Base-by-base conservation (phyloP, 2,329 filamentous ascomycete species). In the Colletotrichum horii region DNA sequence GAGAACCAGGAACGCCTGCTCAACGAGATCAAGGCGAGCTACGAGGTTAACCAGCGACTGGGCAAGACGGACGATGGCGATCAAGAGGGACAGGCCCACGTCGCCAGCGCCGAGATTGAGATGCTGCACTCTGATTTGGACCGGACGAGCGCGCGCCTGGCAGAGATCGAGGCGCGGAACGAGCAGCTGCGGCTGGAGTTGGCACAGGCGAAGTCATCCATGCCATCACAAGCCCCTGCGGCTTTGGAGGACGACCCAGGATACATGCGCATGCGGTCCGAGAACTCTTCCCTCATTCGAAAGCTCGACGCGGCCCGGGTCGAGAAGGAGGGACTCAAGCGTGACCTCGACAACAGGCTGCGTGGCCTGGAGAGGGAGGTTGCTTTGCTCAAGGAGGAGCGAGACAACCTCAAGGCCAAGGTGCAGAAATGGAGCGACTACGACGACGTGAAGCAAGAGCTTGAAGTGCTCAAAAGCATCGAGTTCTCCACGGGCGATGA, bases 381-480 rank as follows among this genome's bases (percentile, higher is more conserved):
- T 71, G 89, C 90, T 11, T 91, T 94, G 74, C 86, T 98, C 22
- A 93, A 93, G 80, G 92, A 94, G 36, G 97, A 98, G 82, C 93
- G 95, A 78, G 96, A 98, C 76, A 88, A 90, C 30, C 87, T 98
- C 71, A 95, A 94, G 81, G 87, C 89, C 48, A 98, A 97, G 85
- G 91, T 98, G 5, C 93, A 95, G 77, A 97, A 94, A 82, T 97
- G 95, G 92, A 92, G 92, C 79, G 97, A 99, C 83, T 99, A 99
- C 83, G 96, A 98, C 38, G 96, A 98, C 75, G 92, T 99, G 64
- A 98, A 97, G 85, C 95, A 97, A 78, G 97, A 99, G 84, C 89
- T 99, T 4, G 96, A 98, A 81, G 96, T 98, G 76, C 91, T 99
- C 76, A 98, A 98, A 91, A 98, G 96, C 79, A 98, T 99, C 80